Evolutionary conservation across 768 basidiomycete genomes (phyloP).

Genomic region (Phlegmacium glaucopus): DNA sequence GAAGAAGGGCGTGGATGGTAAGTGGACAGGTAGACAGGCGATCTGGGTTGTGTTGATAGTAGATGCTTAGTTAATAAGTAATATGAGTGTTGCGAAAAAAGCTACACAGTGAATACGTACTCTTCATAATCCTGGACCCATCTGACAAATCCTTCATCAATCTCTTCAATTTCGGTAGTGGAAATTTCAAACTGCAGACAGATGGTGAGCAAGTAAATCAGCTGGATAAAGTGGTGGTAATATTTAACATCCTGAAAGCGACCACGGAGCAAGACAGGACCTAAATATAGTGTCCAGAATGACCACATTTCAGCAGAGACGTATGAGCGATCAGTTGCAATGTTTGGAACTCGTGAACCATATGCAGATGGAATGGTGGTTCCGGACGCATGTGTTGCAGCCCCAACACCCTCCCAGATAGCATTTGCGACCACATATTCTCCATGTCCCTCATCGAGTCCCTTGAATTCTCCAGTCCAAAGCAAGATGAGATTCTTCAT

Average conservation of each 20-base stretch:
- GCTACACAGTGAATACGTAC: too few species aligned
- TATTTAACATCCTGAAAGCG: slow-evolving; percentile 30
- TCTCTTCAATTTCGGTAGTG: slow-evolving; percentile 21
- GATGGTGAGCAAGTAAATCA: slow-evolving; percentile 33
- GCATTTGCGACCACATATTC: slow-evolving; percentile 23
- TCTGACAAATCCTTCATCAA: slow-evolving; percentile 25
- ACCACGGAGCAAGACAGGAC: slow-evolving; percentile 32
- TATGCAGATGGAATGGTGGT: slow-evolving; percentile 36
- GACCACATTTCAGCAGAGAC: slow-evolving; percentile 36
- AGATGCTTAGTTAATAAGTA: slow-evolving; percentile 17
- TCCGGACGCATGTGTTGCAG: slow-evolving; percentile 27
- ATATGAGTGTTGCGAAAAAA: neutral
- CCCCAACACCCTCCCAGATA: slow-evolving; percentile 39
- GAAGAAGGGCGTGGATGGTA: slow-evolving; percentile 27
- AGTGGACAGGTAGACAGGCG: slow-evolving; percentile 26
- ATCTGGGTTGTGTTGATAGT: slow-evolving; percentile 22
- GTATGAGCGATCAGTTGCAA: slow-evolving; percentile 21
- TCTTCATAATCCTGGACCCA: slow-evolving; percentile 39
- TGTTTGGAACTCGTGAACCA: slow-evolving; percentile 31
- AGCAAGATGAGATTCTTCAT: slow-evolving; percentile 33
- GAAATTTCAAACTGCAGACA: slow-evolving; percentile 37
- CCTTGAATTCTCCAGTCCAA: slow-evolving; percentile 43
- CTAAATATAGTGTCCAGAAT: slow-evolving; percentile 38
- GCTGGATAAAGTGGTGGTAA: slow-evolving; percentile 40
- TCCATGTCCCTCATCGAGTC: slow-evolving; percentile 25